Percentiles rank a stretch among this genome's conserved stretches.
Conservation (phyloP, 108 stramenopile species). For the Stephanodiscus triporus region DNA sequence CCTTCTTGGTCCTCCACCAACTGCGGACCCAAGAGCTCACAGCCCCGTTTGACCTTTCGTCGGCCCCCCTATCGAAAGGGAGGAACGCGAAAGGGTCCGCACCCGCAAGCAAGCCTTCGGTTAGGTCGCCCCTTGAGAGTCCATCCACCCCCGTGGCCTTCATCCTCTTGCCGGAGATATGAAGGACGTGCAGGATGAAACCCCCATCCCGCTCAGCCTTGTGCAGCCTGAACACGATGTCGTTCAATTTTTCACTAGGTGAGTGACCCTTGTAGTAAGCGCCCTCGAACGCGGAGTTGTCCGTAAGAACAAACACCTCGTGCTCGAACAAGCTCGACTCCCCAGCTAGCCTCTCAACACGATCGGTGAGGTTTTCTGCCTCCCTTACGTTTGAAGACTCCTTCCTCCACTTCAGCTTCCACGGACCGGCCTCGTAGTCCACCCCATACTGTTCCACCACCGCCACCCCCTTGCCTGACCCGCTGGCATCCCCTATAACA, state of each 20-base stretch:
- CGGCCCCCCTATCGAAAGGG: too few species aligned
- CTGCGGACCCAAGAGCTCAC: conserved; percentile 3
- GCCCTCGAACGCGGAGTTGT: conserved; percentile 44
- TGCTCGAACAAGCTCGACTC: neutral
- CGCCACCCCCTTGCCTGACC: conserved; percentile 32
- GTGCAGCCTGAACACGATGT: too few species aligned
- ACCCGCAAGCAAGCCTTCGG: conserved; percentile 6
- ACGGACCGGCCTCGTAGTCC: conserved; percentile 10
- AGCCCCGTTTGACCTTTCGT: too few species aligned
- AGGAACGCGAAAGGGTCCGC: neutral
- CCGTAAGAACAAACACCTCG: too few species aligned
- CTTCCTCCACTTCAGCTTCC: neutral
- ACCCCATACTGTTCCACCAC: conserved; percentile 7
- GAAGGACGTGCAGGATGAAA: conserved; percentile 17
- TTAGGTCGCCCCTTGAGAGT: conserved; percentile 39
- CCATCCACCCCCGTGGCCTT: too few species aligned
- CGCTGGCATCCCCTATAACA: conserved; percentile 47
- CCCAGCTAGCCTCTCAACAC: neutral
- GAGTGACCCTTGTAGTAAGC: conserved; percentile 53
- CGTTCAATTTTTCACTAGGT: too few species aligned
- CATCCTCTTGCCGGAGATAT: conserved; percentile 18
- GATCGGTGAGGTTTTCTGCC: neutral
- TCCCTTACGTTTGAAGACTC: neutral
- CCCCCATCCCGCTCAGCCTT: conserved; percentile 6
- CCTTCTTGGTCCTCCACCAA: too few species aligned